Evolutionary conservation across 2,329 filamentous ascomycete genomes (phyloP), one percentile per base, ranked within the genome.

Genomic region (Fusarium sp.): DNA sequence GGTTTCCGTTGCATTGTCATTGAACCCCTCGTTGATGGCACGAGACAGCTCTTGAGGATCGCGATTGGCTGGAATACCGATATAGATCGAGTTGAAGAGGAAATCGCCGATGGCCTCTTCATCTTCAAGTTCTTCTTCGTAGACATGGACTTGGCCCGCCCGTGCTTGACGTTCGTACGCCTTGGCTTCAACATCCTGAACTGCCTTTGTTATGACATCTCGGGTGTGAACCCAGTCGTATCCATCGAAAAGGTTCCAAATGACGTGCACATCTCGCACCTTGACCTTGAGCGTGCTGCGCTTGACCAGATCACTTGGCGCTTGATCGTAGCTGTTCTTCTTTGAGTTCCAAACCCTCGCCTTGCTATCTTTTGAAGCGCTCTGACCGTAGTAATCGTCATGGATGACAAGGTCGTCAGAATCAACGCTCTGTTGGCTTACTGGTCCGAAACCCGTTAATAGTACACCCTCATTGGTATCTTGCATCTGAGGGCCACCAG

Each of bases 41-140:
- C 89, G 88, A 6, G 93, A 86, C 12, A 98, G 85, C 30, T 97
- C 93, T 55, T 88, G 88, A 7, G 94, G 93, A 73, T 98, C 95
- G 61, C 91, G 89, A 72, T 94, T 96, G 13, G 92, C 87, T 1
- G 95, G 92, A 19, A 99, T 92, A 16, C 93, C 94, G 73, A 99
- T 98, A 82, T 98, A 99, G 57, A 99, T 97, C 0, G 96, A 99
- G 78, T 99, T 98, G 85, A 99, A 99, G 18, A 99, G 84, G 73
- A 97, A 97, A 77, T 99, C 97, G 8, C 93, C 94, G 79, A 98
- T 97, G 8, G 92, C 92, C 14, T 90, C 93, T 79, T 94, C 92
- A 44, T 94, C 91, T 50, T 97, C 92, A 23, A 91, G 87, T 25
- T 95, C 90, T 37, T 90, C 90, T 55, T 90, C 91, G 56, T 86